phyloP scores from a whole-genome alignment of 2,329 filamentous ascomycete species.

The Colletotrichum sp. region DNA sequence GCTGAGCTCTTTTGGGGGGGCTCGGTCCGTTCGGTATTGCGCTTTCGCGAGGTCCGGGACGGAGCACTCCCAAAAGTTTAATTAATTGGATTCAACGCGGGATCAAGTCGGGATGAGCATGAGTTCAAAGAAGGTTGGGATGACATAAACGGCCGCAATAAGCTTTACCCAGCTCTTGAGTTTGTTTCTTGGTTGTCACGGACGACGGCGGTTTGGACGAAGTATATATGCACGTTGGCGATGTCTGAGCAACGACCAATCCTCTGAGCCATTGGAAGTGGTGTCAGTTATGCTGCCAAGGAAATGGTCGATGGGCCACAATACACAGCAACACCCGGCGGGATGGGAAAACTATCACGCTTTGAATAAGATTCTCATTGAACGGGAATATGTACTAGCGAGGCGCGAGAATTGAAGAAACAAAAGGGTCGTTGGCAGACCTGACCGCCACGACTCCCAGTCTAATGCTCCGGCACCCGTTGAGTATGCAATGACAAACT shows the following conservation, averaged over 20 bases:
- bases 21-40: background rate
- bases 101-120: background rate
- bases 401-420: constrained; percentile 17
- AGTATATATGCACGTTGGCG: background rate
- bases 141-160: background rate
- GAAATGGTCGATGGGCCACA: background rate
- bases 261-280: background rate
- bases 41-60: background rate
- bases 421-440: background rate
- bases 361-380: background rate
- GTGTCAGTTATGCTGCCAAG: background rate
- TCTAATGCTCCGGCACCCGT: constrained; percentile 18
- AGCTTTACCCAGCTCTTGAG: background rate
- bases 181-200: background rate
- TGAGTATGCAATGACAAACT: background rate
- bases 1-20: background rate
- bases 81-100: background rate
- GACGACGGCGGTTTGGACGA: background rate
- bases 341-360: background rate
- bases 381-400: constrained; percentile 18
- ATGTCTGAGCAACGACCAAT: background rate
- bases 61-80: background rate
- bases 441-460: constrained; percentile 11
- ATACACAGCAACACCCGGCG: background rate
- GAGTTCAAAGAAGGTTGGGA: background rate